Base-by-base conservation (phyloP, 768 basidiomycete genomes). In the Solioccasus polychromus region DNA sequence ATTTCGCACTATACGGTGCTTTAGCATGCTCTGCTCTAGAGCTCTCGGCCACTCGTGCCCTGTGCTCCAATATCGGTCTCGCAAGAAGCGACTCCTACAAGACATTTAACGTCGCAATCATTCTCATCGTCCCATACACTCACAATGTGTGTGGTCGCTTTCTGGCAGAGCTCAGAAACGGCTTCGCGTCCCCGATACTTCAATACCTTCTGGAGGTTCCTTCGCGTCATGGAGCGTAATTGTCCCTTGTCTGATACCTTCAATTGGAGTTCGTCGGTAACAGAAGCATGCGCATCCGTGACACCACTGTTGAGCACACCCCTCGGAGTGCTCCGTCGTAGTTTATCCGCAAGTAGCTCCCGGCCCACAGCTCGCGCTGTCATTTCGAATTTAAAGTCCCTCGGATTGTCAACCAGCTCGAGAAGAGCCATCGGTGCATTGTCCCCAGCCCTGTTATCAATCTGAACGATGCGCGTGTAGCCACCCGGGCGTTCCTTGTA, bases 361-460 rank as follows among this genome's bases (percentile, higher is more conserved):
- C 88, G 82, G 1, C 92, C 96, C 24, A 94, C 76, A 2, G 90
- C 81, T 42, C 90, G 80, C 19, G 95, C 88, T 14, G 89, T 85
- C 74, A 94, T 80, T 63, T 94, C 92, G 62, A 83, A 88, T 49
- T 84, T 82, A 34, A 97, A 70, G 69, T 99, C 96, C 47, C 78
- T 74, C 14, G 92, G 91, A 58, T 88, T 88, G 72, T 98, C 96
- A 24, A 98, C 94, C n/a, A 99, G 74, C 64, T 95, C 91, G 35
- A 99, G 67, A 51, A 99, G 80, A 4, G 94, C 93, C 57, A 85
- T 77, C 2, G 93, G 92, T 20, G 96, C 96, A 57, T 94, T 90
- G 71, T 99, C 96, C 12, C 94, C 93, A 45, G 71, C 74, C 5
- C 95, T 81, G 63, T 86, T 80, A n/a, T 94, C 95, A 52, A 83